Evolutionary conservation across 768 basidiomycete genomes (phyloP), one percentile per base, ranked within the genome.

Genomic region (Dioszegia hungarica): DNA sequence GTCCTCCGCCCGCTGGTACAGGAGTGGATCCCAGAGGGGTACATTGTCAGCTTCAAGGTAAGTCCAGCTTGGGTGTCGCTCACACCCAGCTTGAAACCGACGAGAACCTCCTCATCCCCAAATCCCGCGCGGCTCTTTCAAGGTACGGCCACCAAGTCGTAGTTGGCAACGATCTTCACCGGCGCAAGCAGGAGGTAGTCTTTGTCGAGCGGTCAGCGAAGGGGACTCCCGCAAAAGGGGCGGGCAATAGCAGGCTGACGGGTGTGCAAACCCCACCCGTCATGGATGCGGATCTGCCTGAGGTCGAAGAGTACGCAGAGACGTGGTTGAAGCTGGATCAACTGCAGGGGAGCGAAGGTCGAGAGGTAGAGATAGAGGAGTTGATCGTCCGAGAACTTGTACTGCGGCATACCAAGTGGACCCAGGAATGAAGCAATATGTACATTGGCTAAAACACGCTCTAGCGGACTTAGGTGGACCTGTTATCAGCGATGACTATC

Each of bases 91-190:
- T 99, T 47, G 94, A 99, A 80, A 99, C 95, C 5, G 94, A 99
- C 65, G 80, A 78, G 20, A 43, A 78, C 0, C 79, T 99, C 11
- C 81, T 99, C 20, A 82, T 97, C 56, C 94, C 95, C 28, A 99
- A 99, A 79, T 86, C 93, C 0, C 82, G 85, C 15, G 82, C 81
- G 9, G 90, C 95, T 1, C 82, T 98, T 31, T 86, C 90, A 58
- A 84, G 93, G 24, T 99, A 98, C 75, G 92, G 93, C 1, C 95
- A 98, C 74, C 93, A 98, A 72, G 85, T 95, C 27, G 95, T 99
- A 51, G 90, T 99, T 60, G 95, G 90, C 19, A 99, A 99, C 75
- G 87, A 91, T 59, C 84, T 99, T n/a, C 83, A 92, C 69, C 82
- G 83, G 34, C 84, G 95, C 50, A 99, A 99, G 75, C 82, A 82